Evolutionary conservation across 208 protist genomes (phyloP), one percentile per base, ranked within the genome.

Genomic region (Leishmania major): DNA sequence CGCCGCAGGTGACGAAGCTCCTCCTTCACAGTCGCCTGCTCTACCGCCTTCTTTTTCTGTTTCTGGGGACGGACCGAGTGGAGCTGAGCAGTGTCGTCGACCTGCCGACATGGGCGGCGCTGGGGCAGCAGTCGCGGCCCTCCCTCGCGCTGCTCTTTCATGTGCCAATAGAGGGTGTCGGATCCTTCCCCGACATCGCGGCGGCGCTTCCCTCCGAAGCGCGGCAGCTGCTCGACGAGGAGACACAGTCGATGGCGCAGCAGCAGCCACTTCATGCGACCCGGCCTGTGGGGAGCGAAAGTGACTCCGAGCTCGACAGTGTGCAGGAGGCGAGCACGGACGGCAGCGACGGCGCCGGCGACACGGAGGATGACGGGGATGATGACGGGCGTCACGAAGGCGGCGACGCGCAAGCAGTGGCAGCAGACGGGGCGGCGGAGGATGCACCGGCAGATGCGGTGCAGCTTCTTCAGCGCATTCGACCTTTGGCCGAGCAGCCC

Each of bases 1-100:
- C 86, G 3, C 76, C 87, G 13, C 47, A 35, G 10, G 90, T 94
- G 22, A 81, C 73, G 6, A 95, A 94, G 70, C 79, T 96, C 31
- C 60, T 95, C 13, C 69, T 93, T 13, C 90, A 92, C 64, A 83
- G 88, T 10, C 84, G 70, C 35, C 80, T 87, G 53, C 74, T 96
- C 35, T 93, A 93, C 77, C 90, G 85, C 5, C 81, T 95, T 19
- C 88, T 96, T 2, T 95, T 95, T 73, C 43, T 91, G 10, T 95
- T 92, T 79, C 87, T 96, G 17, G 93, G 93, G 53, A 95, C 91
- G 8, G 93, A 96, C 60, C 89, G 91, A 3, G 84, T 96, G 22
- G 88, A 90, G 8, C 81, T 95, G 28, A 57, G 83, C 28, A 90
- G 87, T 57, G 84, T 96, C 28, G 90, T 96, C 43, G 92, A 96